Evolutionary conservation across 257 asterid genomes (phyloP).

Genomic region (Solanum sitiens): DNA sequence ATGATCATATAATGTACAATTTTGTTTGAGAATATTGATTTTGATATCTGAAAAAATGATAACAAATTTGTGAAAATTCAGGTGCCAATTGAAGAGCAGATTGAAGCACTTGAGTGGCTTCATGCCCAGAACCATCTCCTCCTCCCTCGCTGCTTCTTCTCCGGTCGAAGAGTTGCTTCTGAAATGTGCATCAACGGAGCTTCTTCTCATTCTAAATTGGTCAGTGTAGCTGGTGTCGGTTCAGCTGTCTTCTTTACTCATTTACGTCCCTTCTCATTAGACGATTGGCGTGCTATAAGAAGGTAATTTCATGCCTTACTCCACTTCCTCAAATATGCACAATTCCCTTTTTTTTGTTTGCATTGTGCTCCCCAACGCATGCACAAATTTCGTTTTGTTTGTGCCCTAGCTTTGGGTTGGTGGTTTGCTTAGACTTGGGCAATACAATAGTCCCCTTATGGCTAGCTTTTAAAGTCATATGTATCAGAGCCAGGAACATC

Average conservation of each 20-base stretch:
- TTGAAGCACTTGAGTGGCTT: conserved; percentile 87
- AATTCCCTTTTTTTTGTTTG: not conserved
- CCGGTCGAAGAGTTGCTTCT: conserved; percentile 54
- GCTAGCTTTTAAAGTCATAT: too few relatives aligned
- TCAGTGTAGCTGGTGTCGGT: conserved; percentile 88
- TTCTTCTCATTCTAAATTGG: conserved; percentile 23
- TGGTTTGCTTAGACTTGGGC: not conserved
- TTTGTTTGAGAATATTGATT: not conserved
- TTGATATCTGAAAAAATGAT: not conserved
- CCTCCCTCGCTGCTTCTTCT: conserved; percentile 86
- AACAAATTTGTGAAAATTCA: not conserved
- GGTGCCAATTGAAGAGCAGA: conserved; percentile 73
- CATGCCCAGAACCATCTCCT: conserved; percentile 41
- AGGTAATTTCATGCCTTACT: conserved; percentile 27
- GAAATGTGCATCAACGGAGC: conserved; percentile 11
- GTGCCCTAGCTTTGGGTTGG: not conserved
- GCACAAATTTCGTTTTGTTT: not conserved
- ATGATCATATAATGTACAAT: not conserved
- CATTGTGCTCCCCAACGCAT: not conserved
- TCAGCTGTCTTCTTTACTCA: conserved; percentile 83
- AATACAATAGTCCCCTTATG: too few relatives aligned
- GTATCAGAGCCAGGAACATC: too few relatives aligned
- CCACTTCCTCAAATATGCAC: not conserved
- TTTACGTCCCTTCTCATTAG: conserved; percentile 54
- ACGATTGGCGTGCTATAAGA: conserved; percentile 74